A percentile compares a stretch with the other conserved stretches of the same genome.
These are phyloP conservation scores for Tilletiaria anomala DNA, from an alignment of 1,284 basidiomycete species.

Conservation along the genomic window DNA sequence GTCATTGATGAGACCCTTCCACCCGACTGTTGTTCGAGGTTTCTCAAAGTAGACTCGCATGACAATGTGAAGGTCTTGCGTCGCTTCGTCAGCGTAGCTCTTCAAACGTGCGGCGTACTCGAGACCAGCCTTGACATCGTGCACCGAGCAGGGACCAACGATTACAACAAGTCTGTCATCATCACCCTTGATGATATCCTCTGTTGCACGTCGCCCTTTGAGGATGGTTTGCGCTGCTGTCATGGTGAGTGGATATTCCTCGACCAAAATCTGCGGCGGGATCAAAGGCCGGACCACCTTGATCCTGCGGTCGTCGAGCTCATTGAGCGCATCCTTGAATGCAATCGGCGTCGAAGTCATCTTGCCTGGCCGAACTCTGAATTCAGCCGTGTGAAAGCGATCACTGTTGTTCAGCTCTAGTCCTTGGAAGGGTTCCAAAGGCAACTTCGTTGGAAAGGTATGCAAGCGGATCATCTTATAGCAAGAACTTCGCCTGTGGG, in stretches of 20 bases:
- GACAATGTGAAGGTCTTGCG: constrained; percentile 78
- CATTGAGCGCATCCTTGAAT: constrained; percentile 4
- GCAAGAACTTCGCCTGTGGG: too few relatives aligned
- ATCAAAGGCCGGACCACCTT: constrained; percentile 5
- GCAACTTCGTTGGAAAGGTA: too few relatives aligned
- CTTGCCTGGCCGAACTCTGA: too few relatives aligned
- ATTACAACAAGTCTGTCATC: constrained; percentile 6
- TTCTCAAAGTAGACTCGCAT: constrained; percentile 49
- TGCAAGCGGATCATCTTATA: too few relatives aligned
- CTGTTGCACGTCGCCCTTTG: constrained; percentile 1
- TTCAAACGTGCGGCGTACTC: constrained; percentile 51
- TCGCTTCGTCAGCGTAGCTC: constrained; percentile 63
- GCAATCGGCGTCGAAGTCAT: neutral
- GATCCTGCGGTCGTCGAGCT: constrained; percentile 5
- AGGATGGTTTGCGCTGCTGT: constrained; percentile 3
- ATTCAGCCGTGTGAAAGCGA: too few relatives aligned
- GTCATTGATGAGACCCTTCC: constrained; percentile 96
- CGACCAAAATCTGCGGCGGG: constrained; percentile 7
- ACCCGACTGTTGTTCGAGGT: constrained; percentile 75
- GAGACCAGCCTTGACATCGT: constrained; percentile 6
- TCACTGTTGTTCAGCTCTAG: too few relatives aligned
- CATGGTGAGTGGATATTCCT: constrained; percentile 5
- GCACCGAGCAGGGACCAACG: constrained; percentile 7
- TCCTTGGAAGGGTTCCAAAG: too few relatives aligned
- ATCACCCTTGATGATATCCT: constrained; percentile 6